Evolutionary conservation across 805 yeast species (phyloP), one percentile per base, ranked within the genome.

Genomic region (Candida vaughaniae): DNA sequence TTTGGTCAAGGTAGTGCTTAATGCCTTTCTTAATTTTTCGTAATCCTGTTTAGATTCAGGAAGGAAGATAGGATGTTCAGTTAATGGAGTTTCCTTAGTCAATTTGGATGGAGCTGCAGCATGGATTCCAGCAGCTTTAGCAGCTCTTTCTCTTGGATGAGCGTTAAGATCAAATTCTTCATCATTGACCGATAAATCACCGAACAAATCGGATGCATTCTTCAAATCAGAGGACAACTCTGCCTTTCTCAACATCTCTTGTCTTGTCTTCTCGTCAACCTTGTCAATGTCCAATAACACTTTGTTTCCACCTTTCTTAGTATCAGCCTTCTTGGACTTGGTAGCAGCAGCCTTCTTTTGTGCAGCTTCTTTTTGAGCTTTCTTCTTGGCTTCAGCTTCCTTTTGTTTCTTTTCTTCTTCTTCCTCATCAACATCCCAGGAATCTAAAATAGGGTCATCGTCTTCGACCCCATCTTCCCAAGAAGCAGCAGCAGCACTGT

Each of bases 181-280:
- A 19, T 38, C 49, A 16, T 78, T 76, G 36, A 75, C 73, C 28
- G 77, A 76, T 48, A 71, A 69, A 11, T 87, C 88, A 22, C 89
- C 95, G 57, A 91, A 88, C 51, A 91, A 70, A 51, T 86, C 95
- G 6, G 95, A 91, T 20, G 99, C 98, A 57, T 86, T 87, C 62
- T 86, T 87, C 60, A 91, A 71, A 66, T 91, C 99, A 18, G 95
- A 77, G 32, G 78, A 82, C 42, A 87, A 53, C 64, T 91, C 95
- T 15, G 93, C 95, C 58, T 83, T 71, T 55, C 73, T 82, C 62
- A 85, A 71, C 61, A 89, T 62, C 55, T 84, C 89, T 49, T 70
- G 77, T 55, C 87, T 75, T n/a, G 91, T 81, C 45, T 69, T 71
- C 47, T 78, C 85, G 58, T 87, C 95, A 27, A 85, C 75, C 12